These are phyloP conservation scores for Colletotrichum shisoi DNA, from an alignment of 2,329 filamentous ascomycete species.

Conservation along the genomic window DNA sequence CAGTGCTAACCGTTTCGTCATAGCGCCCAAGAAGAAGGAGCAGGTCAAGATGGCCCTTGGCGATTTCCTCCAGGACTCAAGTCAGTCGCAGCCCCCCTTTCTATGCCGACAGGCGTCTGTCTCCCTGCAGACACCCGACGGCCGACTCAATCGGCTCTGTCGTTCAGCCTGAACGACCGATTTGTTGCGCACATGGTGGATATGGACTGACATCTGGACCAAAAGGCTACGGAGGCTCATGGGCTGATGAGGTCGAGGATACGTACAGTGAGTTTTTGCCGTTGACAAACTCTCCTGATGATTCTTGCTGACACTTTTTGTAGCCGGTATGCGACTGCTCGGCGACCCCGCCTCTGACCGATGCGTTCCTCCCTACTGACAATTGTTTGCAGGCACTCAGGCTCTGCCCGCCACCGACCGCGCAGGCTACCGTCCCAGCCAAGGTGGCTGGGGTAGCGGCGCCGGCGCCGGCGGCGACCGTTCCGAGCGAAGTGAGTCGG, in stretches of 20 bases:
- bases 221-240: constrained; percentile 74
- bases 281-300: constrained; percentile 1
- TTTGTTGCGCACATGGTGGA: neutral
- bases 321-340: constrained; percentile 49
- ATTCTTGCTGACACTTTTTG: constrained; percentile 43
- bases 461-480: constrained; percentile 42
- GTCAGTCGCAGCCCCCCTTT: constrained; percentile 66
- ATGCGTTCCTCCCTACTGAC: constrained; percentile 13
- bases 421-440: constrained; percentile 44
- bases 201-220: constrained; percentile 42
- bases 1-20: constrained; percentile 41
- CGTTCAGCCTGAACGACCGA: constrained; percentile 42
- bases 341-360: constrained; percentile 10
- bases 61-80: constrained; percentile 91
- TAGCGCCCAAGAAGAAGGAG: constrained; percentile 93
- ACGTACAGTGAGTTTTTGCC: constrained; percentile 69
- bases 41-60: constrained; percentile 96
- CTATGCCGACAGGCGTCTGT: constrained; percentile 33
- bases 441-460: constrained; percentile 52
- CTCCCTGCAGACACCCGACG: constrained; percentile 13
- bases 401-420: constrained; percentile 62
- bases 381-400: constrained; percentile 59
- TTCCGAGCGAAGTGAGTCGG: constrained; percentile 53
- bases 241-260: constrained; percentile 99
- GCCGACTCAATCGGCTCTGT: constrained; percentile 37